Evolutionary conservation across 2,329 filamentous ascomycete species (phyloP).

Genomic region (Botrytis cinerea): DNA sequence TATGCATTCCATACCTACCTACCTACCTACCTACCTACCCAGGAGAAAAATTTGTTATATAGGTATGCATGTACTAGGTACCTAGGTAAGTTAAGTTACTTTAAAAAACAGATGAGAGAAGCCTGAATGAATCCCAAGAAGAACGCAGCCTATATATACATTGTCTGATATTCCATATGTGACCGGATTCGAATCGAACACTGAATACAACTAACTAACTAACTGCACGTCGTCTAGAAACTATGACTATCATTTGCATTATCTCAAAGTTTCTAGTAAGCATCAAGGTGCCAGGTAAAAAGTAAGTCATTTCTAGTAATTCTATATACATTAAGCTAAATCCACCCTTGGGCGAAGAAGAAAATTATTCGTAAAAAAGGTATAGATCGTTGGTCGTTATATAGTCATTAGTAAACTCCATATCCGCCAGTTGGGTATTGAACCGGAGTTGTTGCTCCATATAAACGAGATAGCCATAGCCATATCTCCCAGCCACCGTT

Average conservation of each 20-base stretch:
- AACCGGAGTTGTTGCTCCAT: slow-evolving; percentile 8
- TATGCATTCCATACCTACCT: too few species aligned
- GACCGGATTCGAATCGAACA: neutral
- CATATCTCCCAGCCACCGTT: neutral
- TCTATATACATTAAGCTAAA: slow-evolving; percentile 4
- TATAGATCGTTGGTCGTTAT: slow-evolving; percentile 13
- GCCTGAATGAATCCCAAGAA: neutral
- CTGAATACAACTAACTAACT: too few species aligned
- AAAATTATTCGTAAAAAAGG: slow-evolving; percentile 5
- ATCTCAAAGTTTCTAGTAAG: neutral
- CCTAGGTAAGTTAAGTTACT: too few species aligned
- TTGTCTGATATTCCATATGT: neutral
- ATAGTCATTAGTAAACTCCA: slow-evolving; percentile 8
- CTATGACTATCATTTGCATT: neutral
- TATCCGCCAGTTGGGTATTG: slow-evolving; percentile 12
- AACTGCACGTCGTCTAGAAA: neutral
- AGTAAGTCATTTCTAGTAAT: neutral
- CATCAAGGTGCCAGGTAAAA: neutral
- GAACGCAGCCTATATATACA: neutral
- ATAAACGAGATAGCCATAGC: slow-evolving; percentile 1
- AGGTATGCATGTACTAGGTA: too few species aligned
- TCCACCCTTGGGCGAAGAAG: neutral
- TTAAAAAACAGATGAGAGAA: neutral
- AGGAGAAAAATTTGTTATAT: neutral
- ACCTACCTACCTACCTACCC: too few species aligned